A percentile compares a stretch with the other conserved stretches of the same genome.
These are phyloP conservation scores for Nakazawaea wyomingensis DNA, from an alignment of 805 yeast genomes.

Conservation along the genomic window DNA sequence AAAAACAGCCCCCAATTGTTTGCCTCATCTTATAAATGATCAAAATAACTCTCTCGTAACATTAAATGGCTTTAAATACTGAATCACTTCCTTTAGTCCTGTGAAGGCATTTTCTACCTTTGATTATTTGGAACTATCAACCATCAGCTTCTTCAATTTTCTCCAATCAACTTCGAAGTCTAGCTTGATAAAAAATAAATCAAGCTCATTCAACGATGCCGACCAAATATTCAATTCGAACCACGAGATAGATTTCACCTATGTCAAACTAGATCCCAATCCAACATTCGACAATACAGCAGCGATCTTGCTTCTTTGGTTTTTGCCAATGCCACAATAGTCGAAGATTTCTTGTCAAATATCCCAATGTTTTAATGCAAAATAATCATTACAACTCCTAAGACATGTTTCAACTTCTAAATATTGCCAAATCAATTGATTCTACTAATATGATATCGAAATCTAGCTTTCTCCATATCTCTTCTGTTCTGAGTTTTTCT, in stretches of 20 bases:
- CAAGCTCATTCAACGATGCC: conserved; percentile 76
- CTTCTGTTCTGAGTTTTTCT: conserved; percentile 64
- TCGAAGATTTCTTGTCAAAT: conserved; percentile 71
- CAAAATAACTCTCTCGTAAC: conserved; percentile 51
- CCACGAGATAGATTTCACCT: conserved; percentile 44
- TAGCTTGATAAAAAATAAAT: conserved; percentile 69
- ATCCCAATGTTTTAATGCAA: conserved; percentile 77
- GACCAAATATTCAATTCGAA: conserved; percentile 71
- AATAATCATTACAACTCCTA: conserved; percentile 45
- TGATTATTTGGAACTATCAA: conserved; percentile 60
- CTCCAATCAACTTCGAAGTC: conserved; percentile 61
- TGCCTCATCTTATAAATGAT: too few relatives aligned
- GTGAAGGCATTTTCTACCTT: conserved; percentile 58
- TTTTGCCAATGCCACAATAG: conserved; percentile 75
- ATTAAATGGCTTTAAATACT: conserved; percentile 52
- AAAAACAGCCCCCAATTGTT: too few relatives aligned
- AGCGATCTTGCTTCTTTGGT: conserved; percentile 65
- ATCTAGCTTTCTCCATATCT: conserved; percentile 76
- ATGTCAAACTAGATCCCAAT: conserved; percentile 57
- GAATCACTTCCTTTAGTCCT: conserved; percentile 56
- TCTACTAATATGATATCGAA: conserved; percentile 66
- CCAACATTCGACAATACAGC: conserved; percentile 75
- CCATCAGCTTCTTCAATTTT: conserved; percentile 66
- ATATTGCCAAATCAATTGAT: conserved; percentile 39
- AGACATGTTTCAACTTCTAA: conserved; percentile 88